Evolutionary conservation across 2,329 filamentous ascomycete genomes (phyloP).

Genomic region (Colletotrichum shisoi): DNA sequence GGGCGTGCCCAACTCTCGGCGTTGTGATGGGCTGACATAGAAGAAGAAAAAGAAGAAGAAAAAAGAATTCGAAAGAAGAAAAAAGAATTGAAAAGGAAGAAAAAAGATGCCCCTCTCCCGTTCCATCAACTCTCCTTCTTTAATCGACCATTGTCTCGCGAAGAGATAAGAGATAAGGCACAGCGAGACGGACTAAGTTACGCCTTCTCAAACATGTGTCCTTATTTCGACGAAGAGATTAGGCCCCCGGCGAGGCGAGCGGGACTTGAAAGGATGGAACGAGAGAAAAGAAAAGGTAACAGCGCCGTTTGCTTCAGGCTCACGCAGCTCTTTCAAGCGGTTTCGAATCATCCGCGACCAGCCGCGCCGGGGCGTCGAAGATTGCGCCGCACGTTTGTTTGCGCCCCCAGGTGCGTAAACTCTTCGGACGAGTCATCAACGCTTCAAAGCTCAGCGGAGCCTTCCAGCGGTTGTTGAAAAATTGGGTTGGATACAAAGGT

Average conservation of each 20-base stretch:
- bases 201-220: slow-evolving; percentile 31
- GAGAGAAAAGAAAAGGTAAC: not conserved
- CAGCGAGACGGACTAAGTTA: slow-evolving; percentile 21
- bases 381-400: slow-evolving; percentile 3
- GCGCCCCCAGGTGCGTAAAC: slow-evolving; percentile 17
- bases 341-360: slow-evolving; percentile 37
- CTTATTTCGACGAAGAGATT: slow-evolving; percentile 33
- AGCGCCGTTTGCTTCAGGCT: slow-evolving; percentile 40
- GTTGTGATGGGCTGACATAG: slow-evolving; percentile 46
- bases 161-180: slow-evolving; percentile 32
- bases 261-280: not conserved
- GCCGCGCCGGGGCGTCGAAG: slow-evolving; percentile 5
- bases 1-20: slow-evolving; percentile 49
- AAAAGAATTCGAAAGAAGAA: too few species aligned
- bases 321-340: slow-evolving; percentile 39
- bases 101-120: slow-evolving; percentile 13
- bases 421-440: slow-evolving; percentile 43
- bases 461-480: slow-evolving; percentile 29
- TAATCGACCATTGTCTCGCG: slow-evolving; percentile 26
- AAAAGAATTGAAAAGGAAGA: not conserved
- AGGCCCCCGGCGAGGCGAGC: slow-evolving; percentile 29
- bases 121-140: slow-evolving; percentile 21
- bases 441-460: slow-evolving; percentile 38
- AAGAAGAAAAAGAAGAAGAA: slow-evolving; percentile 27
- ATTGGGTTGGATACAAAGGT: not conserved